Conservation (phyloP, 116 monocot genomes). For the Dioscorea cayenensis region DNA sequence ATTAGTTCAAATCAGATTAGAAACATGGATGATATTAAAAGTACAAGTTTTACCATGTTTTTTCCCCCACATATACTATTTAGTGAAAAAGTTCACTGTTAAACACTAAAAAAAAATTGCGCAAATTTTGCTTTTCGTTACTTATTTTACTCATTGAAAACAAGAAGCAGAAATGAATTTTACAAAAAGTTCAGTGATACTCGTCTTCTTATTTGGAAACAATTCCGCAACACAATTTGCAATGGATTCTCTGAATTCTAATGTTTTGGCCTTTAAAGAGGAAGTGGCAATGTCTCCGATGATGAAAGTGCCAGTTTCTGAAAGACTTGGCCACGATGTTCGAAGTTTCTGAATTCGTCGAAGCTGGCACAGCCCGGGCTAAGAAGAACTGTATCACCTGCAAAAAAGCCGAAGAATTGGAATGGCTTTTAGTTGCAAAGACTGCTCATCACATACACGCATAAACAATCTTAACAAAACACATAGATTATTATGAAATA, state of each 20-base stretch:
- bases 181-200: no score
- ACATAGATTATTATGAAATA: background rate
- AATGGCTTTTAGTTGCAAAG: background rate
- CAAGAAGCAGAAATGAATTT: no score
- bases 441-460: background rate
- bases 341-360: conserved; percentile 41
- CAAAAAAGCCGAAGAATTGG: conserved; percentile 1
- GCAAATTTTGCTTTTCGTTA: no score
- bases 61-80: no score
- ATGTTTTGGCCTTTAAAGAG: background rate
- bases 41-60: no score
- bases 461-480: background rate
- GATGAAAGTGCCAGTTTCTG: conserved; percentile 21
- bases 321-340: conserved; percentile 36
- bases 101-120: no score
- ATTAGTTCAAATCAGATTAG: no score
- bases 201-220: no score
- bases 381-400: conserved; percentile 34
- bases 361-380: conserved; percentile 47
- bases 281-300: background rate
- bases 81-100: no score
- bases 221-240: no score
- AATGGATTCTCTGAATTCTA: background rate
- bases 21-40: no score
- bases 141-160: no score